Percentiles rank a stretch among this genome's conserved stretches.
Evolutionary conservation across 768 basidiomycete species (phyloP).

Genomic region (Infundibulicybe gibba): DNA sequence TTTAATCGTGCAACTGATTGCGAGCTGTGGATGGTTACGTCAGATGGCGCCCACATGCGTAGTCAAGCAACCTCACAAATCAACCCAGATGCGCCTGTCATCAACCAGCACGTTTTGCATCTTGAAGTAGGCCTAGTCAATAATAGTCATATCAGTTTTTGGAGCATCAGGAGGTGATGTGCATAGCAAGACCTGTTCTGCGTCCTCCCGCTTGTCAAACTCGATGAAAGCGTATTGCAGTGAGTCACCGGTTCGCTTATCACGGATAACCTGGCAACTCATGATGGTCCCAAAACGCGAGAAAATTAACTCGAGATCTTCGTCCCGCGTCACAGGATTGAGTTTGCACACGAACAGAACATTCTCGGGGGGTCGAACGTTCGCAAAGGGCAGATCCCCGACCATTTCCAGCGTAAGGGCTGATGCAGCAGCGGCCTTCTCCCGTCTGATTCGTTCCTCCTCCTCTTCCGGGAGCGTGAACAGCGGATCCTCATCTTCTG

Average conservation of each 20-base stretch:
- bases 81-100: slow-evolving; percentile 97
- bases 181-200: slow-evolving; percentile 68
- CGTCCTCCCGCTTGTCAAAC: slow-evolving; percentile 90
- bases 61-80: slow-evolving; percentile 63
- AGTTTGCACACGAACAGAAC: slow-evolving; percentile 98
- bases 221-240: slow-evolving; percentile 99
- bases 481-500: slow-evolving; percentile 91
- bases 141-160: slow-evolving; percentile 1
- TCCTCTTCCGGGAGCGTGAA: slow-evolving; percentile 83
- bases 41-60: slow-evolving; percentile 2
- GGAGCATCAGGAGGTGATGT: not conserved
- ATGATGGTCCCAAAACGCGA: slow-evolving; percentile 93
- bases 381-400: slow-evolving; percentile 96
- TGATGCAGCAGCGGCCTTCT: slow-evolving; percentile 86
- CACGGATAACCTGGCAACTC: slow-evolving; percentile 96
- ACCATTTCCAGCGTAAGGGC: slow-evolving; percentile 99
- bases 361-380: slow-evolving; percentile 96
- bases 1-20: slow-evolving; percentile 94
- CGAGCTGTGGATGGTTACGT: slow-evolving; percentile 48
- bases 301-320: slow-evolving; percentile 97
- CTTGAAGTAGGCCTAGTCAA: slow-evolving; percentile 88
- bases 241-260: slow-evolving; percentile 94
- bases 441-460: slow-evolving; percentile 74
- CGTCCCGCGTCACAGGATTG: slow-evolving; percentile 92
- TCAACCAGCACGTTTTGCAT: slow-evolving; percentile 99